Evolutionary conservation across 345 rosid genomes (phyloP).

Genomic region (Eucalyptus erythrocorys): DNA sequence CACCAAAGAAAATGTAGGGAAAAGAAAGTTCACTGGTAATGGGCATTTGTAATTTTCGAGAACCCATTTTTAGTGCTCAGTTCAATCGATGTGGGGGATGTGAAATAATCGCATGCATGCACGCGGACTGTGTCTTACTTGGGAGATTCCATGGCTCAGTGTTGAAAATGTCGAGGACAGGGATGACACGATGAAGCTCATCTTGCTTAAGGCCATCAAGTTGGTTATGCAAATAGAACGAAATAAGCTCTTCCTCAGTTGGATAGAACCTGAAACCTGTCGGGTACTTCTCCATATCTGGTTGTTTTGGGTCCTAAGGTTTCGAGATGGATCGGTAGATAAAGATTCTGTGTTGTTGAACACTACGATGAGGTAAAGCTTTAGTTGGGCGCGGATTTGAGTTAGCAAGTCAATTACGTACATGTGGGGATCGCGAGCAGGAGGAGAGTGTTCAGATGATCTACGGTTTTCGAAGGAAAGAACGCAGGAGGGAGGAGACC

Average conservation of each 20-base stretch:
- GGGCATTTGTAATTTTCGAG: not conserved
- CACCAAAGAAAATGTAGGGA: not conserved
- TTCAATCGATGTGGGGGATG: not conserved
- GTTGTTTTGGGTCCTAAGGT: no score
- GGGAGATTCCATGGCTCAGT: not conserved
- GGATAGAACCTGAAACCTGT: slow-evolving; percentile 1
- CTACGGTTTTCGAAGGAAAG: no score
- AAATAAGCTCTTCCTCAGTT: not conserved
- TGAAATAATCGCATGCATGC: not conserved
- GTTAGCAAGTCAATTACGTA: not conserved
- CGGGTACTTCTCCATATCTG: not conserved
- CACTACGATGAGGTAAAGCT: no score
- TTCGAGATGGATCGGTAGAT: not conserved
- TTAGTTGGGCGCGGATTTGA: not conserved
- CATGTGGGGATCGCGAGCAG: not conserved
- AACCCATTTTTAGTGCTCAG: not conserved
- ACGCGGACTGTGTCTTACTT: not conserved
- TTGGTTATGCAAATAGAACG: not conserved
- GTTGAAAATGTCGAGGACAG: not conserved
- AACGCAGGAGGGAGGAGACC: no score
- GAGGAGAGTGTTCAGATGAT: not conserved
- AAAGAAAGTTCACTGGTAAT: not conserved
- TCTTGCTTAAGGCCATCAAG: not conserved
- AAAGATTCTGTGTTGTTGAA: no score
- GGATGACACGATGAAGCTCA: not conserved